Base-by-base conservation (phyloP, 345 rosid species). In the Streptanthus diversifolius region DNA sequence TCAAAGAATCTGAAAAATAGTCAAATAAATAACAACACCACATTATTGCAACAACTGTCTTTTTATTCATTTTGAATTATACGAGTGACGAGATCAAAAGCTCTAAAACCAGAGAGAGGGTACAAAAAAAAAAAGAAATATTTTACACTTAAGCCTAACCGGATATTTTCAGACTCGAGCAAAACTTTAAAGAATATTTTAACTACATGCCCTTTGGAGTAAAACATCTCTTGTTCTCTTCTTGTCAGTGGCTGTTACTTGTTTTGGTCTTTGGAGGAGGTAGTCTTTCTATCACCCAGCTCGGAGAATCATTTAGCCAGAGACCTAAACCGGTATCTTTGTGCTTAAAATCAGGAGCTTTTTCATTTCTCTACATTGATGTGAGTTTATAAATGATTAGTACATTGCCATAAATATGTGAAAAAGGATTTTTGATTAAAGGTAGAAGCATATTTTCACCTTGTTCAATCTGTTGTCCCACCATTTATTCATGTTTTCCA, bases 381-480 rank as follows among this genome's bases (percentile, higher is more conserved):
- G 35, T 8, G 41, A 72, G 12, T 19, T 1, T 36, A 25, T 7
- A 17, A 55, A 49, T 43, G 48, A 58, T 54, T 40, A 2, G 29
- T 63, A 59, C 0, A 0, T 48, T 8, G 6, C 5, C 0, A 7
- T 32, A 17, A 44, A 64, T 7, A 37, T 44, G 55, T 27, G 14
- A 51, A 17, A 22, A 52, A 29, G 3, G 60, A 71, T 70, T 47
- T 40, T 47, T 40, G 40, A 55, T 44, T 14, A 13, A 30, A 33
- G 24, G 9, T 21, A 11, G 15, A 1, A 1, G 43, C 48, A 25
- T 8, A 0, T 41, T 39, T 30, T 78, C 18, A 87, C 96, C 96
- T 89, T 91, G 36, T 76, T 24, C 41, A 74, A 57, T 82, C 96
- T 83, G 61, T 91, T 87, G 82, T 91, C 97, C 96, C 93, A 89